Percentiles rank a stretch among this genome's conserved stretches.
Conservation (phyloP, 192 early-diverging fungal genomes). For the Phlyctochytrium bullatum region DNA sequence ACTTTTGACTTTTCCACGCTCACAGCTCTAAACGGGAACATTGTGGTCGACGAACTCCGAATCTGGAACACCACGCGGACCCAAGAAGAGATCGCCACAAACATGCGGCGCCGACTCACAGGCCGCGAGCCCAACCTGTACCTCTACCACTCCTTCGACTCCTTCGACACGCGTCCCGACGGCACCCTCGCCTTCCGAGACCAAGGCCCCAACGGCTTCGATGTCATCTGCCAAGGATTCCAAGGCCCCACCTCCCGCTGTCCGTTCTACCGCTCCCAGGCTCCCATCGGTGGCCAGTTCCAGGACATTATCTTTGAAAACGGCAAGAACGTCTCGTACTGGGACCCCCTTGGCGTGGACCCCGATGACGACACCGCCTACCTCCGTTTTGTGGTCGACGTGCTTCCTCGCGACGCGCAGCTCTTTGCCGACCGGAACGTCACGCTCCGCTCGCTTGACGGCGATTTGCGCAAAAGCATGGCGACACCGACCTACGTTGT, state of each 20-base stretch:
- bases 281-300: background rate
- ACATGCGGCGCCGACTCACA: background rate
- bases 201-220: background rate
- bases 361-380: slow-evolving; percentile 7
- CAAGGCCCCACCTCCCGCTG: background rate
- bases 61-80: background rate
- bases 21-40: background rate
- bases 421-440: background rate
- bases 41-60: background rate
- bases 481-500: background rate
- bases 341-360: background rate
- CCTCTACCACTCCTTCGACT: background rate
- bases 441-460: background rate
- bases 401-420: background rate
- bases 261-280: background rate
- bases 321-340: background rate
- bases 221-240: background rate
- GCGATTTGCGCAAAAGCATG: background rate
- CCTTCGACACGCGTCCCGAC: background rate
- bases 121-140: background rate
- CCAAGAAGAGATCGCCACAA: background rate
- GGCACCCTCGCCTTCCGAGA: background rate
- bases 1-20: too few relatives aligned
- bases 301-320: background rate
- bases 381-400: slow-evolving; percentile 4